phyloP scores from a whole-genome alignment of 768 basidiomycete genomes.

The Podaxis mareebaensis region DNA sequence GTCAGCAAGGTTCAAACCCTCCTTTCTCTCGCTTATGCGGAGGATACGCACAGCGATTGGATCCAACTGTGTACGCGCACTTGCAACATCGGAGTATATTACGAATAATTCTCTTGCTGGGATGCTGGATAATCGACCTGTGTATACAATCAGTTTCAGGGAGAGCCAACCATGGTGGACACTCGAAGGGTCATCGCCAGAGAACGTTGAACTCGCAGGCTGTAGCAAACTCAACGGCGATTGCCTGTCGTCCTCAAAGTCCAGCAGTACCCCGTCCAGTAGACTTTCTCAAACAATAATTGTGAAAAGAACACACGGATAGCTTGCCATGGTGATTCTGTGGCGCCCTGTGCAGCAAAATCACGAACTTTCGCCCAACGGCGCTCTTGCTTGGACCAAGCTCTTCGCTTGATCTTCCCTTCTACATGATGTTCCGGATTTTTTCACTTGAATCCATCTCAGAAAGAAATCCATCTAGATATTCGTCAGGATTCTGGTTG shows the following conservation, averaged over 20 bases:
- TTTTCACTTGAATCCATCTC: not conserved
- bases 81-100: not conserved
- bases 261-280: no score
- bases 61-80: not conserved
- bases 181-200: not conserved
- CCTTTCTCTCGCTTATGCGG: not conserved
- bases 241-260: no score
- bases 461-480: constrained; percentile 9
- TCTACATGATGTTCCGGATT: constrained; percentile 3
- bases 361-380: not conserved
- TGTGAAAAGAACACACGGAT: no score
- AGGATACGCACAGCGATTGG: not conserved
- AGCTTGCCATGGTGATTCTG: not conserved
- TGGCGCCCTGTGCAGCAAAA: not conserved
- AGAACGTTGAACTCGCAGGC: not conserved
- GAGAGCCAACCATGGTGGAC: no score
- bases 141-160: no score
- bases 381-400: not conserved
- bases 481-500: constrained; percentile 2
- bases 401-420: not conserved
- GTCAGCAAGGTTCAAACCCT: not conserved
- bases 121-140: no score
- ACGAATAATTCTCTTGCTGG: no score
- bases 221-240: no score
- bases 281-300: no score